Evolutionary conservation across 192 early-diverging fungal genomes (phyloP), one percentile per base, ranked within the genome.

Genomic region (Phycomyces blakesleeanus): DNA sequence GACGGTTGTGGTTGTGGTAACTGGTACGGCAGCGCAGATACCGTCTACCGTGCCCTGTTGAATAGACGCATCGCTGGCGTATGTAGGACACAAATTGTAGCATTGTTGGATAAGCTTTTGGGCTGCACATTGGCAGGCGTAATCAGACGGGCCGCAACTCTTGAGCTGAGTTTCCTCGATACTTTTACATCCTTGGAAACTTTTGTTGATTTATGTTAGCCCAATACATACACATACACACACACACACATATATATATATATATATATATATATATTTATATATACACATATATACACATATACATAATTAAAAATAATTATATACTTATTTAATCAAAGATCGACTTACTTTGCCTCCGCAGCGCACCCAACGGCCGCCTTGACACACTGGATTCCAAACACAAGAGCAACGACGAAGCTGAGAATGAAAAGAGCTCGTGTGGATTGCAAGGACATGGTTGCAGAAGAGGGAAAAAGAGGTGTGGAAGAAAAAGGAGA

Each of bases 41-140:
- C 41, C 27, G 9, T 62, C 37, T 20, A 62, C 54, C 3, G 60
- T 69, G 21, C 60, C 60, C 12, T 50, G 21, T 22, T 69, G 67
- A 18, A 57, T 62, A 6, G 15, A 25, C 11, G 67, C 67, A 22
- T 69, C 60, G 21, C 37, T 25, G 20, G 53, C 54, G 40, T 69
- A 69, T 14, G 51, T 42, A 29, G 67, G 67, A 41, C 67, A 69
- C 14, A 69, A 40, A 40, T 69, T 69, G 40, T 34, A 69, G 16
- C 67, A 69, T 57, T 69, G 54, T 11, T 69, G 67, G 20, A 69
- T 69, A 18, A 69, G 29, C 44, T 55, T 52, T 39, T 69, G 67
- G 12, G 67, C 67, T 21, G 53, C 54, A 69, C 67, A 69, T 69
- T 69, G 67, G 15, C 67, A 69, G n/a, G 20, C 44, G 26, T 69